Evolutionary conservation across 257 asterid genomes (phyloP).

Genomic region (Solanum tarapatanum): DNA sequence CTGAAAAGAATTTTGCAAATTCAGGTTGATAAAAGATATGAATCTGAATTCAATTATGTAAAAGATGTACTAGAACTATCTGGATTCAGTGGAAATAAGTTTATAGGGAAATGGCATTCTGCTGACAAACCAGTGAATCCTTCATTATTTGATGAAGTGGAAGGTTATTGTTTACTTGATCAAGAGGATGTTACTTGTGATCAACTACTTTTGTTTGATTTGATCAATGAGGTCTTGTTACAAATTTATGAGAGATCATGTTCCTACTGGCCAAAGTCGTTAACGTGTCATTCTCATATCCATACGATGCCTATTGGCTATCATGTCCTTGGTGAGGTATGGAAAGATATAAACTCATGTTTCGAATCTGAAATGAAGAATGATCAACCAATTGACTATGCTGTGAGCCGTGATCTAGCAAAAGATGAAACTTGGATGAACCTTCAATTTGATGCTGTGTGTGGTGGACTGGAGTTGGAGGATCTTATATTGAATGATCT

Average conservation of each 20-base stretch:
- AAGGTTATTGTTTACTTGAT: constrained; percentile 8
- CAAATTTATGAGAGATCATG: constrained; percentile 47
- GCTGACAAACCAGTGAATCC: constrained; percentile 46
- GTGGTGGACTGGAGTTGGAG: constrained; percentile 59
- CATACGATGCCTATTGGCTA: constrained; percentile 54
- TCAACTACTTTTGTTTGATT: constrained; percentile 50
- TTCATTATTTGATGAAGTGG: constrained; percentile 40
- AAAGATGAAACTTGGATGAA: constrained; percentile 59
- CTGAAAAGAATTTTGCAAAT: constrained; percentile 9
- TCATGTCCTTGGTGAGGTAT: constrained; percentile 59
- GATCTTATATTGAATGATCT: constrained; percentile 60
- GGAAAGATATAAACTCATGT: constrained; percentile 41
- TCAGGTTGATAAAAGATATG: constrained; percentile 26
- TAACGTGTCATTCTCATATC: constrained; percentile 31
- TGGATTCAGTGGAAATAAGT: constrained; percentile 41
- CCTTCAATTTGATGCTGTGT: constrained; percentile 61
- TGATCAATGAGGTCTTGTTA: constrained; percentile 53
- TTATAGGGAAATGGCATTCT: constrained; percentile 52
- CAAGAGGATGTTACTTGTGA: constrained; percentile 23
- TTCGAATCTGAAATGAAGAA: constrained; percentile 21
- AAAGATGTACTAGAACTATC: constrained; percentile 51
- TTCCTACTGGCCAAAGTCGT: constrained; percentile 55
- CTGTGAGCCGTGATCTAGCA: constrained; percentile 43
- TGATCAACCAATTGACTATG: constrained; percentile 41
- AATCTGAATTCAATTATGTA: constrained; percentile 47